phyloP scores from a whole-genome alignment of 2,329 filamentous ascomycete genomes.

The Apiospora phragmitis region DNA sequence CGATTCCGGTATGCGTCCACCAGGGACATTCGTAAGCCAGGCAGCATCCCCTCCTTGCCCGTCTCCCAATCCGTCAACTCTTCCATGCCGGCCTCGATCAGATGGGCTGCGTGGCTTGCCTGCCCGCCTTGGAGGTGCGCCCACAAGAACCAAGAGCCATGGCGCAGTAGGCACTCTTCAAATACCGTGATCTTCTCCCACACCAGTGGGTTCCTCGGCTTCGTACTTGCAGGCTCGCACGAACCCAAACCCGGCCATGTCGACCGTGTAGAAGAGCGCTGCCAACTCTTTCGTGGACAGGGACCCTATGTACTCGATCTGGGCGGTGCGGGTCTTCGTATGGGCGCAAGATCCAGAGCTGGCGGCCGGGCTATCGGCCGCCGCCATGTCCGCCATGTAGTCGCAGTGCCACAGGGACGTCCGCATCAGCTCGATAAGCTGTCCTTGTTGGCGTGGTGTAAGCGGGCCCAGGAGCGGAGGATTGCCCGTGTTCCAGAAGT shows the following conservation, averaged over 20 bases:
- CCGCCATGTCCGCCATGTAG: slow-evolving; percentile 28
- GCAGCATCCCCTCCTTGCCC: slow-evolving; percentile 14
- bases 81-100: slow-evolving; percentile 17
- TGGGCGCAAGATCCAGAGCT: slow-evolving; percentile 16
- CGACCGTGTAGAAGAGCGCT: slow-evolving; percentile 21
- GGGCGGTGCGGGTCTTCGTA: slow-evolving; percentile 20
- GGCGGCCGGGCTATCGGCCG: slow-evolving; percentile 6
- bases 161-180: slow-evolving; percentile 28
- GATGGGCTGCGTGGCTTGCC: slow-evolving; percentile 13
- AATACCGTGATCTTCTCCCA: slow-evolving; percentile 22
- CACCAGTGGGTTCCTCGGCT: slow-evolving; percentile 14
- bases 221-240: slow-evolving; percentile 1
- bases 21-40: slow-evolving; percentile 26
- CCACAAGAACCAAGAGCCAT: slow-evolving; percentile 32
- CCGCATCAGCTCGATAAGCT: slow-evolving; percentile 15
- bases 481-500: slow-evolving; percentile 10
- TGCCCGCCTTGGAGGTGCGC: slow-evolving; percentile 15
- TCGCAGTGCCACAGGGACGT: slow-evolving; percentile 27
- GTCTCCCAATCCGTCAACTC: slow-evolving; percentile 28
- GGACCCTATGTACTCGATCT: slow-evolving; percentile 23
- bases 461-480: slow-evolving; percentile 19
- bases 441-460: slow-evolving; percentile 10
- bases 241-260: slow-evolving; percentile 14
- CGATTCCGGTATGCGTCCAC: slow-evolving; percentile 15
- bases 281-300: slow-evolving; percentile 22